These are phyloP conservation scores for Entonaema liquescens DNA, from an alignment of 495 filamentous ascomycete genomes.

Conservation along the genomic window DNA sequence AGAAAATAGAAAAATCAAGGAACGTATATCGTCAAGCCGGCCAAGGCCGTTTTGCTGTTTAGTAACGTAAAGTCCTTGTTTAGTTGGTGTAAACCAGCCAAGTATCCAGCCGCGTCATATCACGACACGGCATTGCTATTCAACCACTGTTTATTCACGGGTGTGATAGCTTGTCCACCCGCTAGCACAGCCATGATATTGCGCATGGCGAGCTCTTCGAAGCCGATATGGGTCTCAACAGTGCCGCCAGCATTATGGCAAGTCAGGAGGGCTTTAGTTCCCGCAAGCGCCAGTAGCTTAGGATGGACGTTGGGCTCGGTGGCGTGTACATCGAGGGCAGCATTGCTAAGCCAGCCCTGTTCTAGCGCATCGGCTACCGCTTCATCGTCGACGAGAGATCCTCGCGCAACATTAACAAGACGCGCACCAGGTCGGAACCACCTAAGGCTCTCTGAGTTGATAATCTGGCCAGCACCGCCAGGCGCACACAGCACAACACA, in stretches of 20 bases:
- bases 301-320: slow-evolving; percentile 63
- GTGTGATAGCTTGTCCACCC: slow-evolving; percentile 65
- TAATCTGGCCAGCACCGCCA: slow-evolving; percentile 63
- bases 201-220: slow-evolving; percentile 76
- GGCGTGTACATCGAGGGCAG: slow-evolving; percentile 75
- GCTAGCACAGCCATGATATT: slow-evolving; percentile 71
- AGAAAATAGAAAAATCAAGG: background rate
- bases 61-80: background rate
- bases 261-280: slow-evolving; percentile 64
- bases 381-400: slow-evolving; percentile 73
- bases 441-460: slow-evolving; percentile 60
- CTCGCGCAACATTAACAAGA: slow-evolving; percentile 78
- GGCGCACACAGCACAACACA: slow-evolving; percentile 75
- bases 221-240: slow-evolving; percentile 74
- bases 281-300: slow-evolving; percentile 58
- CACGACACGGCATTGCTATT: slow-evolving; percentile 23
- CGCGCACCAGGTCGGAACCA: slow-evolving; percentile 65
- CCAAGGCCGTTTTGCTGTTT: background rate
- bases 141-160: slow-evolving; percentile 69
- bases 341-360: slow-evolving; percentile 57
- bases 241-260: slow-evolving; percentile 78
- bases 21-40: background rate
- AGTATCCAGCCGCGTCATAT: background rate
- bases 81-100: background rate
- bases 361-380: slow-evolving; percentile 72